phyloP scores from a whole-genome alignment of 306 rosid genomes.

The Urtica urens region DNA sequence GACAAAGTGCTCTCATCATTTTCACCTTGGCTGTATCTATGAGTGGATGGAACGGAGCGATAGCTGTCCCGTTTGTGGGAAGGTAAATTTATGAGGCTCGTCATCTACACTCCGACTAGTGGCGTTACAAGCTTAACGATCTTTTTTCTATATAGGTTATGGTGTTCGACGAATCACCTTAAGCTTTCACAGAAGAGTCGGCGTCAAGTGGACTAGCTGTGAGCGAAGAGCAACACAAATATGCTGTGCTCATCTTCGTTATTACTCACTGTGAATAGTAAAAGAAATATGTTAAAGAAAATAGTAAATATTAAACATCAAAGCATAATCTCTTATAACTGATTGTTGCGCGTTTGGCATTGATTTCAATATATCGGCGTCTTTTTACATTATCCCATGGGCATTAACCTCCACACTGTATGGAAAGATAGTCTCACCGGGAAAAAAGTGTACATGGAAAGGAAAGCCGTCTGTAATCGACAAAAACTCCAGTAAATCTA shows the following conservation, averaged over 20 bases:
- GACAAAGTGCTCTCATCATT: conserved; percentile 91
- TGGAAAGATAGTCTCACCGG: conserved; percentile 16
- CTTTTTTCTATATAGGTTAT: conserved; percentile 41
- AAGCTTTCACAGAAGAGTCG: conserved; percentile 25
- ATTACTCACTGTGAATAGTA: conserved; percentile 40
- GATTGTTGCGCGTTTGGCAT: conserved; percentile 25
- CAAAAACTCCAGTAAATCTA: too few species aligned
- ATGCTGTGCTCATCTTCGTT: too few species aligned
- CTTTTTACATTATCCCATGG: background rate
- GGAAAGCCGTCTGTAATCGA: background rate
- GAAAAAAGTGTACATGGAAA: conserved; percentile 6
- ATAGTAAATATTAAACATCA: conserved; percentile 28
- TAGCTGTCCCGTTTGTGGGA: conserved; percentile 98
- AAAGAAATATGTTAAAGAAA: conserved; percentile 19
- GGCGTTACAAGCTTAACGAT: background rate
- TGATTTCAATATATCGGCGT: conserved; percentile 3
- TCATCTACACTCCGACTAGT: background rate
- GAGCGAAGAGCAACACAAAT: conserved; percentile 23
- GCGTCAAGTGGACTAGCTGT: conserved; percentile 44
- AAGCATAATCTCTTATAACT: conserved; percentile 20
- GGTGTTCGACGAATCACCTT: conserved; percentile 78
- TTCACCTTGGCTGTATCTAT: conserved; percentile 96
- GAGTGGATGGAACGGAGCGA: conserved; percentile 99
- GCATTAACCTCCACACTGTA: conserved; percentile 15
- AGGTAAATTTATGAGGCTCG: conserved; percentile 34